These are phyloP conservation scores for Solanum ossicruentum DNA, from an alignment of 257 asterid genomes.

Conservation along the genomic window DNA sequence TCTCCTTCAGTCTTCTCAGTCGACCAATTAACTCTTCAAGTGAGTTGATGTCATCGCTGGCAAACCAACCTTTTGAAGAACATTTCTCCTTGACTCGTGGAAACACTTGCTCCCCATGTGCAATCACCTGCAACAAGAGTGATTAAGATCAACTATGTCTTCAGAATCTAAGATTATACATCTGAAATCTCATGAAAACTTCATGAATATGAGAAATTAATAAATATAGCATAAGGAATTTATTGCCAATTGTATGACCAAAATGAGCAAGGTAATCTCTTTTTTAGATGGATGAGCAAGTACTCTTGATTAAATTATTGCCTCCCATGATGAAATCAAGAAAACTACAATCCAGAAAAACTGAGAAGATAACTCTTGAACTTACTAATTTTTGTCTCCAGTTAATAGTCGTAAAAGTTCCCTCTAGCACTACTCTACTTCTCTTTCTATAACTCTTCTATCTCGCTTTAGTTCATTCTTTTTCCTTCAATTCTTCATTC, in stretches of 20 bases:
- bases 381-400: not conserved
- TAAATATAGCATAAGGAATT: not conserved
- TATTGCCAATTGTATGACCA: not conserved
- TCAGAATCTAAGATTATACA: not conserved
- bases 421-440: not conserved
- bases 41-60: constrained; percentile 56
- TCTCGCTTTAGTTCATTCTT: not conserved
- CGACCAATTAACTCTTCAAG: constrained; percentile 85
- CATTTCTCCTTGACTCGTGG: constrained; percentile 91
- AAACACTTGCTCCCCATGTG: constrained; percentile 89
- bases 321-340: not conserved
- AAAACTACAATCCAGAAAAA: not conserved
- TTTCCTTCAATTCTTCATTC: not conserved
- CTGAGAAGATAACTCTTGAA: not conserved
- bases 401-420: not conserved
- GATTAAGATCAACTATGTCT: not conserved
- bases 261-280: not conserved
- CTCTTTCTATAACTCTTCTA: not conserved
- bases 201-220: not conserved
- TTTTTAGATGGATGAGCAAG: not conserved
- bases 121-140: constrained; percentile 52
- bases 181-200: not conserved
- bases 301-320: not conserved
- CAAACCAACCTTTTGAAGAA: constrained; percentile 79
- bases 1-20: constrained; percentile 80